Conservation (phyloP, 2,329 filamentous ascomycete species). For the Hirsutella thompsonii region DNA sequence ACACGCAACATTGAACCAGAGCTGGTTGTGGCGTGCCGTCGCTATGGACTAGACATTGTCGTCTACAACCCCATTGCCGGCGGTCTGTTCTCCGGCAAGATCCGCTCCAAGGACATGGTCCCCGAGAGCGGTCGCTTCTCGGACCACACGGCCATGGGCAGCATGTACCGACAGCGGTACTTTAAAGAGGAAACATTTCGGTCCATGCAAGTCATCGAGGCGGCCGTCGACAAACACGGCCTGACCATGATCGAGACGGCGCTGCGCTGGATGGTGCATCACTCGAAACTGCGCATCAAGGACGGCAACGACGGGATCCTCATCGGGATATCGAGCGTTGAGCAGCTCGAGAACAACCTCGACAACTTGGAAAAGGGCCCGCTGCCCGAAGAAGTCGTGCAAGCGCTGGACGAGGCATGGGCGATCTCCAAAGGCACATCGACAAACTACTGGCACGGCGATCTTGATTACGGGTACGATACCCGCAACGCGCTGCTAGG, state of each 20-base stretch:
- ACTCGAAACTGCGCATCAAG: slow-evolving; percentile 44
- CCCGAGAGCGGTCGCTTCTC: slow-evolving; percentile 61
- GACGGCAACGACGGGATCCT: slow-evolving; percentile 45
- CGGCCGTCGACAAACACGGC: slow-evolving; percentile 52
- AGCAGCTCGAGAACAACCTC: slow-evolving; percentile 46
- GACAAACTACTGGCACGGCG: slow-evolving; percentile 41
- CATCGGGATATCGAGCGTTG: slow-evolving; percentile 43
- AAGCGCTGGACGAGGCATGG: slow-evolving; percentile 70
- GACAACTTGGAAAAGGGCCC: slow-evolving; percentile 53
- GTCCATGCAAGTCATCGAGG: slow-evolving; percentile 56
- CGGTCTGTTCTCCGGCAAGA: slow-evolving; percentile 69
- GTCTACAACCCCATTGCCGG: slow-evolving; percentile 75
- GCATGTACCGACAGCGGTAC: slow-evolving; percentile 54
- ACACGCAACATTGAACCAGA: slow-evolving; percentile 65
- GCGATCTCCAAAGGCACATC: slow-evolving; percentile 47
- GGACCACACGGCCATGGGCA: slow-evolving; percentile 38
- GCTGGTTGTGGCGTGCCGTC: slow-evolving; percentile 57
- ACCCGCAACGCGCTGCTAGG: slow-evolving; percentile 47
- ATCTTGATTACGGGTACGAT: slow-evolving; percentile 55
- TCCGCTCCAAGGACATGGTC: slow-evolving; percentile 50
- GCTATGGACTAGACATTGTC: slow-evolving; percentile 68
- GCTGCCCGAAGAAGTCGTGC: slow-evolving; percentile 62
- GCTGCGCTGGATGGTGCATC: slow-evolving; percentile 61
- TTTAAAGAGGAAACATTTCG: slow-evolving; percentile 53
- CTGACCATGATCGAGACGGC: slow-evolving; percentile 61